These are phyloP conservation scores for Przewalskia tangutica DNA, from an alignment of 257 asterid genomes.

Conservation along the genomic window DNA sequence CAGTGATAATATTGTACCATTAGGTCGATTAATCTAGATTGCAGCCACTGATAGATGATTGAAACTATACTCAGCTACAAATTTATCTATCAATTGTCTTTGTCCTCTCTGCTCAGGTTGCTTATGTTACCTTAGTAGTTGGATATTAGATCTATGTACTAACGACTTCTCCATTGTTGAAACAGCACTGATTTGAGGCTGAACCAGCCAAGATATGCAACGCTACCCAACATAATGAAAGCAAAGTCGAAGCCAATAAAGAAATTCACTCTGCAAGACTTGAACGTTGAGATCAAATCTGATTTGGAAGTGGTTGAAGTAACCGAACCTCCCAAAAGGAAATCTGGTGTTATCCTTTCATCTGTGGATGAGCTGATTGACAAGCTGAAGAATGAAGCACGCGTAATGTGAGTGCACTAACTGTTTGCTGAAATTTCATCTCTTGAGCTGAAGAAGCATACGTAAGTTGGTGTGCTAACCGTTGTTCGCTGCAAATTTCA, in stretches of 20 bases:
- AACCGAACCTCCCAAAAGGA: conserved; percentile 84
- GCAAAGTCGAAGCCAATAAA: conserved; percentile 78
- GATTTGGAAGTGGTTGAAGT: conserved; percentile 72
- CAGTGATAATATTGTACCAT: not conserved
- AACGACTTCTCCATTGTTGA: not conserved
- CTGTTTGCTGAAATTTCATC: not conserved
- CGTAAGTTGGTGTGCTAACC: conserved; percentile 24
- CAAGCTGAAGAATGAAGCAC: conserved; percentile 81
- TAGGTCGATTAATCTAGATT: not conserved
- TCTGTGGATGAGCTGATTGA: conserved; percentile 87
- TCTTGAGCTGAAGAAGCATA: conserved; percentile 52
- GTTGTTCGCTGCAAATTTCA: not conserved
- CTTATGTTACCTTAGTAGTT: not conserved
- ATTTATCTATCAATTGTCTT: not conserved
- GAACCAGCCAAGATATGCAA: conserved; percentile 92
- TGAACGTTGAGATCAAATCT: conserved; percentile 61
- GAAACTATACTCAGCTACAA: not conserved
- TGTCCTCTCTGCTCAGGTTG: not conserved
- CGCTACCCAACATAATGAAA: conserved; percentile 95
- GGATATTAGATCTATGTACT: not conserved
- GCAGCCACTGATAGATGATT: not conserved
- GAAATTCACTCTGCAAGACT: conserved; percentile 60
- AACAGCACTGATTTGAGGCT: conserved; percentile 83
- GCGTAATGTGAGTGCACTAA: conserved; percentile 26
- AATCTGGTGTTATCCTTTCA: conserved; percentile 72